These are phyloP conservation scores for Verticillium isaacii DNA, from an alignment of 2,329 filamentous ascomycete genomes.

Conservation along the genomic window DNA sequence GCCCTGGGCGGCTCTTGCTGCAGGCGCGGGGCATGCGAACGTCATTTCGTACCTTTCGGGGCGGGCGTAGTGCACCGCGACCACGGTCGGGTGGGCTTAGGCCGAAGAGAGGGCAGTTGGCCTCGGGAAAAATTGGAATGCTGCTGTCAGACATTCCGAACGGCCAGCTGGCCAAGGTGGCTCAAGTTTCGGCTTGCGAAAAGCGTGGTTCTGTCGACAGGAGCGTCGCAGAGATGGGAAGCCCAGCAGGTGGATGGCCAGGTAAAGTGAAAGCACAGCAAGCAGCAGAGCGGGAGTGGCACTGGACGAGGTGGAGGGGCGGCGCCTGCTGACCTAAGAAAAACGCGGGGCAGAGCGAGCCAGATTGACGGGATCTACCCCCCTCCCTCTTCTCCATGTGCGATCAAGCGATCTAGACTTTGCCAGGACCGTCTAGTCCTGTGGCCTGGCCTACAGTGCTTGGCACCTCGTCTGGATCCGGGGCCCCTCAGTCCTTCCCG, in stretches of 20 bases:
- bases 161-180: neutral
- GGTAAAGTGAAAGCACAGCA: neutral
- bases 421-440: neutral
- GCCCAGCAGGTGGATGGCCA: neutral
- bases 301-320: neutral
- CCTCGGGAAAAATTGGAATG: neutral
- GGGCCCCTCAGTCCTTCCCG: neutral
- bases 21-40: slow-evolving; percentile 6
- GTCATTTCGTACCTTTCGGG: slow-evolving; percentile 7
- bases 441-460: neutral
- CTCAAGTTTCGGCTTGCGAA: neutral
- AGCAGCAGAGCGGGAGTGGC: neutral
- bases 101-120: neutral
- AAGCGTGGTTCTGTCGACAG: neutral
- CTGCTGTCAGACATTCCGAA: neutral
- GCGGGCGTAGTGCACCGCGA: neutral
- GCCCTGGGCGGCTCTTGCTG: slow-evolving; percentile 10
- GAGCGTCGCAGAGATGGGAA: neutral
- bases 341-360: neutral
- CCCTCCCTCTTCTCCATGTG: neutral
- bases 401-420: neutral
- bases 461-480: neutral
- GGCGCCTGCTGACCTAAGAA: neutral
- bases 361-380: neutral
- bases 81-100: neutral